A percentile compares a stretch with the other conserved stretches of the same genome.
Evolutionary conservation across 208 protist species (phyloP).

Genomic region (Leishmania amazonensis): DNA sequence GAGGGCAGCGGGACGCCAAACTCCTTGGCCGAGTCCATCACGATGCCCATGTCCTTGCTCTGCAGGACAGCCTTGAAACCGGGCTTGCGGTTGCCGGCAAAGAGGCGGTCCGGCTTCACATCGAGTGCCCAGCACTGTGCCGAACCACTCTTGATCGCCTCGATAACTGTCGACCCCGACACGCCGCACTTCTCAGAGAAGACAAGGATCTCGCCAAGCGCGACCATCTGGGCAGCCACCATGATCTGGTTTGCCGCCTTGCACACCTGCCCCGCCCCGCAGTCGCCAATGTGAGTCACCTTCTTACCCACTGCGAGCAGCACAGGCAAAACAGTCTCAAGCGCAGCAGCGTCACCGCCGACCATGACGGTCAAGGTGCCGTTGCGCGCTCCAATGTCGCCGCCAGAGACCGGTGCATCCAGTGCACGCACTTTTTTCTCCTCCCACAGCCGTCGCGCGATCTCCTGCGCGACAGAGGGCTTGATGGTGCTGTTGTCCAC

Average conservation of each 20-base stretch:
- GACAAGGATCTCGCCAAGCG: slow-evolving; percentile 94
- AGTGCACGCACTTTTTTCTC: slow-evolving; percentile 79
- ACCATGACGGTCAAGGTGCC: slow-evolving; percentile 96
- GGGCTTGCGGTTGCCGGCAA: slow-evolving; percentile 93
- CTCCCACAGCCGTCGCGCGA: slow-evolving; percentile 78
- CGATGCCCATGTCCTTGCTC: slow-evolving; percentile 95
- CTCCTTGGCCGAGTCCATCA: slow-evolving; percentile 88
- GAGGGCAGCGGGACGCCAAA: slow-evolving; percentile 89
- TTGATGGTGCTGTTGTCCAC: slow-evolving; percentile 97
- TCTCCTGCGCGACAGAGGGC: slow-evolving; percentile 89
- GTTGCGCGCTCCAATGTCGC: slow-evolving; percentile 93
- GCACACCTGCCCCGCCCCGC: slow-evolving; percentile 94
- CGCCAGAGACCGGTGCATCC: slow-evolving; percentile 96
- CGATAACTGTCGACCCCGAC: slow-evolving; percentile 75
- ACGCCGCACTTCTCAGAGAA: slow-evolving; percentile 93
- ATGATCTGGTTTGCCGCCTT: slow-evolving; percentile 97
- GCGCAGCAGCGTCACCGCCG: slow-evolving; percentile 85
- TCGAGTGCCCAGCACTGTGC: slow-evolving; percentile 94
- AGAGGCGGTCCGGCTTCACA: slow-evolving; percentile 91
- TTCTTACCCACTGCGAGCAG: slow-evolving; percentile 83
- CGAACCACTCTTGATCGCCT: slow-evolving; percentile 90
- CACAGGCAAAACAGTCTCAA: slow-evolving; percentile 74
- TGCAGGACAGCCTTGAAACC: slow-evolving; percentile 96
- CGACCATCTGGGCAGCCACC: slow-evolving; percentile 94
- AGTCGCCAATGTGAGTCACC: slow-evolving; percentile 86